Base-by-base conservation (phyloP, 768 basidiomycete genomes). In the Mycena crocata region DNA sequence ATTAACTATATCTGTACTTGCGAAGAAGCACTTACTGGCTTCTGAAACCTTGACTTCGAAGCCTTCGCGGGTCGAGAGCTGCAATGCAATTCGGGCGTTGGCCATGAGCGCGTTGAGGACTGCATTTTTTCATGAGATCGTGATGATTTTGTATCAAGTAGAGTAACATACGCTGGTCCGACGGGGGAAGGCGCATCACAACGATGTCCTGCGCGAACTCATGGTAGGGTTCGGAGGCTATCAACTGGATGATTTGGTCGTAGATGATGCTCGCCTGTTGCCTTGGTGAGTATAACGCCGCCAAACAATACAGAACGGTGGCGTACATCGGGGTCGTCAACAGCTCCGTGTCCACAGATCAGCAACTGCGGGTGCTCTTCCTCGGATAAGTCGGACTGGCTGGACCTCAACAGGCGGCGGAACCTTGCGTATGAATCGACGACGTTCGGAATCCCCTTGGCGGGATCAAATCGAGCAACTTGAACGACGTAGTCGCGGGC, bases 41-140 rank as follows among this genome's bases (percentile, higher is more conserved):
- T 97, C 94, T 50, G 94, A 95, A 54, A 96, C 95, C 79, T 98
- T 98, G 80, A 98, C 94, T 75, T 98, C 96, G 81, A 98, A 98
- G 31, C 96, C 96, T 81, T 98, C 96, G 62, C 95, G 91, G 48
- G 93, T 91, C 56, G 94, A 95, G 48, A 98, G 89, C 78, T 98
- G 96, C 52, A 95, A 86, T 5, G 93, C 95, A 63, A 96, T 91
- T 82, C 93, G 91, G 48, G 93, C 87, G 71, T 96, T 96, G 57
- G 92, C 90, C 87, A 98, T 87, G 71, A 98, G 85, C 12, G 92
- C 91, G 70, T 97, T 95, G 64, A 98, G 85, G 55, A 97, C 92
- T 90, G 73, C 48, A 72, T 24, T 28, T 24, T n/a, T 17, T 4
- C 8, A n/a, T 24, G 12, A 17, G n/a, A n/a, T n/a, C 24, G 10